A percentile compares a stretch with the other conserved stretches of the same genome.
Conservation (phyloP, 129 eudicot genomes). For the Flaveria linearis region DNA sequence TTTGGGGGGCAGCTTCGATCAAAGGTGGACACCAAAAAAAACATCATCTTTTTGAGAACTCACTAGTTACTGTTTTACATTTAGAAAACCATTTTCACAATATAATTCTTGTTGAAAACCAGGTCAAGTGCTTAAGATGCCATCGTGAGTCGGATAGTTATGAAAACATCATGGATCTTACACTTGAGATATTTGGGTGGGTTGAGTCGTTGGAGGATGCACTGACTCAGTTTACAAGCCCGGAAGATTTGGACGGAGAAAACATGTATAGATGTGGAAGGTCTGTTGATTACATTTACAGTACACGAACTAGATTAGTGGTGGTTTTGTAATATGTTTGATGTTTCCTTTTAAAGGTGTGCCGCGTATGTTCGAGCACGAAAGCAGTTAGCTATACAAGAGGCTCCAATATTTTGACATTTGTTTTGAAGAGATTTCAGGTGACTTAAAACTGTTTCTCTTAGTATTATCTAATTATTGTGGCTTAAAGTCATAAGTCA, state of each 20-base stretch:
- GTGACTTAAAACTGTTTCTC: slow-evolving; percentile 30
- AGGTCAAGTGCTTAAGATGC: slow-evolving; percentile 91
- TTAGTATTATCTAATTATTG: neutral
- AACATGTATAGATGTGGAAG: slow-evolving; percentile 96
- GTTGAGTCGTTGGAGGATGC: slow-evolving; percentile 95
- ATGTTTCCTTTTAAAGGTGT: slow-evolving; percentile 55
- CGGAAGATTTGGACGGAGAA: slow-evolving; percentile 93
- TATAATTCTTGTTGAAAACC: slow-evolving; percentile 20
- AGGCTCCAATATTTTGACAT: slow-evolving; percentile 89
- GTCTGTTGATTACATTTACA: slow-evolving; percentile 35
- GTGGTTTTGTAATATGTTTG: slow-evolving; percentile 4
- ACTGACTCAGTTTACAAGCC: slow-evolving; percentile 79
- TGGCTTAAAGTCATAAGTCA: neutral
- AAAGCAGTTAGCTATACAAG: slow-evolving; percentile 82
- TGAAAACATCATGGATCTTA: slow-evolving; percentile 92
- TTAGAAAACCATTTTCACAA: neutral
- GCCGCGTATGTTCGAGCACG: slow-evolving; percentile 77
- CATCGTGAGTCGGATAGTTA: slow-evolving; percentile 76
- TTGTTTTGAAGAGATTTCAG: slow-evolving; percentile 96
- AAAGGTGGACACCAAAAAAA: slow-evolving; percentile 44
- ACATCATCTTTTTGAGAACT: slow-evolving; percentile 1
- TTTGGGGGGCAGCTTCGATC: slow-evolving; percentile 92
- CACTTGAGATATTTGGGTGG: slow-evolving; percentile 86
- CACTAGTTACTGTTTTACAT: neutral
- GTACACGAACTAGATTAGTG: neutral